Evolutionary conservation across 306 rosid species (phyloP), one percentile per base, ranked within the genome.

Genomic region (peach (Prunus persica)): DNA sequence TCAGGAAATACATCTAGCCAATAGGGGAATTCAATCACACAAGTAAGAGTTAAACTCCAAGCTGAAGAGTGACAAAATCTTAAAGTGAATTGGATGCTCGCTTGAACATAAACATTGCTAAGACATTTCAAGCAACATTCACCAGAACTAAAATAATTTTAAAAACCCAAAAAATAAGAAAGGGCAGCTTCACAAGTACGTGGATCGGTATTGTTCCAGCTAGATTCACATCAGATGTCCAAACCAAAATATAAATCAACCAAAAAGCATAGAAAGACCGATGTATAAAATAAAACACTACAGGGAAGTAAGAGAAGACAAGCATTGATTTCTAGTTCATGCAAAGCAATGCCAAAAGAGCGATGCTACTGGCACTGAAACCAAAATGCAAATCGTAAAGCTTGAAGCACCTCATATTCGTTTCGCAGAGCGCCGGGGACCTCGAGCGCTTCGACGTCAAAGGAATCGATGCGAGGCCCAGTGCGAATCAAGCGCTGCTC

Each of bases 371-470:
- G 1, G 22, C 28, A 50, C 47, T 8, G 25, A 71, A 28, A 11
- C 71, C 43, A 65, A 60, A 65, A 75, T 55, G 49, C 65, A 75
- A 62, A 34, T 32, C 19, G 24, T 10, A 65, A 62, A 60, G 54
- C 8, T 27, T 51, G 51, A 78, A 70, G 71, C 74, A 92, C 96
- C 93, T 96, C 99, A 41, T 82, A 89, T 43, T 91, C 96, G 71
- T 80, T 82, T 76, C 96, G 87, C 15, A 66, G 93, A 54, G 91
- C 93, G 27, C 96, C 94, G 14, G 93, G 98, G 73, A 96, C 90
- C 79, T 96, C 99, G 30, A 96, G 98, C 57, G 99, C 99, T 79
- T 96, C 99, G 16, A 92, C 99, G 74, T 96, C 99, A 77, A 96
- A 96, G 8, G 99, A 96, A 81, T 96, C 98, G 62, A 92, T 81